Evolutionary conservation across 2,329 filamentous ascomycete species (phyloP).

Genomic region (Fragosphaeria purpurea): DNA sequence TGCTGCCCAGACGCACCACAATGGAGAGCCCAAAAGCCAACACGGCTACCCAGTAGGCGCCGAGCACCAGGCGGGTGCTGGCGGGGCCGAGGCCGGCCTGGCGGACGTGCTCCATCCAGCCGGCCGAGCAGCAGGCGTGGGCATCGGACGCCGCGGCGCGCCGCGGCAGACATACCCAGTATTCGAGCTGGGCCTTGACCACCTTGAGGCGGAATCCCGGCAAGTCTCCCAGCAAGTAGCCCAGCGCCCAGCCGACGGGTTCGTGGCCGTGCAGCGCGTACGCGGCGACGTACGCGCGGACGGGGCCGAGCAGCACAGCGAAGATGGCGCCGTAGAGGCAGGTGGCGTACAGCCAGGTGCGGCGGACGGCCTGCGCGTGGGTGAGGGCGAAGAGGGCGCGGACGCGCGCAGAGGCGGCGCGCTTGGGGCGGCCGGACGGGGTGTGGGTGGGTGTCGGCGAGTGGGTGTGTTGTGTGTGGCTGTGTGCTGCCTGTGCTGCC

Average conservation of each 20-base stretch:
- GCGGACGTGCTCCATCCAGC: conserved; percentile 58
- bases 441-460: conserved; percentile 32
- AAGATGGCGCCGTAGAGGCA: conserved; percentile 66
- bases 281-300: conserved; percentile 58
- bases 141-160: not conserved
- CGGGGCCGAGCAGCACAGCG: conserved; percentile 55
- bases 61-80: conserved; percentile 70
- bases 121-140: conserved; percentile 31
- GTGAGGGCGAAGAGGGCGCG: conserved; percentile 74
- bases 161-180: conserved; percentile 65
- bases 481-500: no score
- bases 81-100: conserved; percentile 58
- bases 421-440: conserved; percentile 55
- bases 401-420: conserved; percentile 52
- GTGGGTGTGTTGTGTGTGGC: not conserved
- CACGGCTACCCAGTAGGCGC: conserved; percentile 62
- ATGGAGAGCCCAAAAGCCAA: conserved; percentile 61
- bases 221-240: conserved; percentile 78
- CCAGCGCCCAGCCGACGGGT: conserved; percentile 84
- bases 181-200: conserved; percentile 55
- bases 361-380: conserved; percentile 59
- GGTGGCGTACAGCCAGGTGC: conserved; percentile 75
- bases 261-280: conserved; percentile 63
- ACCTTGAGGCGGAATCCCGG: conserved; percentile 62
- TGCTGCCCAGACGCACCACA: conserved; percentile 62